These are phyloP conservation scores for Decorospora gaudefroyi DNA, from an alignment of 2,329 filamentous ascomycete species.

Conservation along the genomic window DNA sequence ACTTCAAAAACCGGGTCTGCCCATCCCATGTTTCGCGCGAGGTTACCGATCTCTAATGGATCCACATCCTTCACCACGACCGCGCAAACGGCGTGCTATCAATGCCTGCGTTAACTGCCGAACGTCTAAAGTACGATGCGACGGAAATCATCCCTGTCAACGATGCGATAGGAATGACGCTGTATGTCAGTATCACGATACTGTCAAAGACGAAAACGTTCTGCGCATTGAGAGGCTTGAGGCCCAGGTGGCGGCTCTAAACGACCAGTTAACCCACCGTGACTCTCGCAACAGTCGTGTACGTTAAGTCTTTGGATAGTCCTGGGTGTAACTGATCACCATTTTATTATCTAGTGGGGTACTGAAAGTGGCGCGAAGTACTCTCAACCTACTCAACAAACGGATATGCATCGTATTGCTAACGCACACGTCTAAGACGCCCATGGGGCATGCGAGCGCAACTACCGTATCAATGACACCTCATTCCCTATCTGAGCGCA, in stretches of 20 bases:
- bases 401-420: conserved; percentile 1
- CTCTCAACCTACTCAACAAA: not conserved
- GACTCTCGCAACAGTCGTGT: conserved; percentile 3
- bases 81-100: conserved; percentile 43
- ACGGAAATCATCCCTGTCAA: conserved; percentile 38
- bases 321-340: too few species aligned
- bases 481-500: conserved; percentile 5
- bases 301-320: not conserved
- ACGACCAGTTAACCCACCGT: conserved; percentile 18
- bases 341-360: not conserved
- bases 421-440: conserved; percentile 3
- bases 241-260: conserved; percentile 24
- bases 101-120: conserved; percentile 40
- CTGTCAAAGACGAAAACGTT: conserved; percentile 30
- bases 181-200: conserved; percentile 34
- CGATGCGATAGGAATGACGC: conserved; percentile 36
- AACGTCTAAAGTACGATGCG: conserved; percentile 42
- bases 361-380: not conserved
- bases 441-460: conserved; percentile 1
- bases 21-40: conserved; percentile 16
- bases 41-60: conserved; percentile 26
- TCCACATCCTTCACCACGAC: conserved; percentile 13
- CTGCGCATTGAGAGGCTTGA: conserved; percentile 37
- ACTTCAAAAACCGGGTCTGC: conserved; percentile 12
- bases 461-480: conserved; percentile 2